These are phyloP conservation scores for Brassica hybrid DNA, from an alignment of 441 rosid genomes.

Conservation along the genomic window DNA sequence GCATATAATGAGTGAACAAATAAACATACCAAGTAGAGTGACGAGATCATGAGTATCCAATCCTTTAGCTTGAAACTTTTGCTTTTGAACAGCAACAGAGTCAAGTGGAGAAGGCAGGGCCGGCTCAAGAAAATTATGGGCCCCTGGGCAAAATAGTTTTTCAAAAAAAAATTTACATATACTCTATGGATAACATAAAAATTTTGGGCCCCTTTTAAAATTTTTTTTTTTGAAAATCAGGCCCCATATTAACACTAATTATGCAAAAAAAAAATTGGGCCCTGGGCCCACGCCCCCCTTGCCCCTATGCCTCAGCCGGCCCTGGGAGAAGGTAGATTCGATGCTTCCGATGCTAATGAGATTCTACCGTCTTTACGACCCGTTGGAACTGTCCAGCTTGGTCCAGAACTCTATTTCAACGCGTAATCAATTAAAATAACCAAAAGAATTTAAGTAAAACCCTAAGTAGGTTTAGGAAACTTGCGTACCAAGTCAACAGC, in stretches of 20 bases:
- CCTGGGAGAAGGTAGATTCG: constrained; percentile 69
- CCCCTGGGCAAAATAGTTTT: too few species aligned
- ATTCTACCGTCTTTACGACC: constrained; percentile 80
- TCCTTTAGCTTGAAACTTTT: constrained; percentile 70
- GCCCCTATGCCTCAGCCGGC: too few species aligned
- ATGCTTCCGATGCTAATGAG: constrained; percentile 55
- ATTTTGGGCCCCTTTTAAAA: too few species aligned
- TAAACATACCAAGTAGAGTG: constrained; percentile 61
- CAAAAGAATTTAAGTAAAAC: not conserved
- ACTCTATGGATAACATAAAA: too few species aligned
- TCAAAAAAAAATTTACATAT: too few species aligned
- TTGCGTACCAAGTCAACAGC: constrained; percentile 55
- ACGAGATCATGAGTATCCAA: constrained; percentile 73
- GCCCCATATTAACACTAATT: too few species aligned
- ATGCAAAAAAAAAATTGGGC: too few species aligned
- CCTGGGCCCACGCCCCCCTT: too few species aligned
- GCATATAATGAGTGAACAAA: not conserved
- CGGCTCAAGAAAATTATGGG: too few species aligned
- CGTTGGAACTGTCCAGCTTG: constrained; percentile 76
- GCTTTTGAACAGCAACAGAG: constrained; percentile 60
- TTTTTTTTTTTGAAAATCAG: too few species aligned
- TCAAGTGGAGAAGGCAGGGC: constrained; percentile 48
- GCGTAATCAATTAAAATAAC: not conserved
- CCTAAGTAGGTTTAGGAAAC: constrained; percentile 24
- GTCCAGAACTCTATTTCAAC: constrained; percentile 56